Evolutionary conservation across 495 filamentous ascomycete genomes (phyloP).

Genomic region (Penicillium diatomitis): DNA sequence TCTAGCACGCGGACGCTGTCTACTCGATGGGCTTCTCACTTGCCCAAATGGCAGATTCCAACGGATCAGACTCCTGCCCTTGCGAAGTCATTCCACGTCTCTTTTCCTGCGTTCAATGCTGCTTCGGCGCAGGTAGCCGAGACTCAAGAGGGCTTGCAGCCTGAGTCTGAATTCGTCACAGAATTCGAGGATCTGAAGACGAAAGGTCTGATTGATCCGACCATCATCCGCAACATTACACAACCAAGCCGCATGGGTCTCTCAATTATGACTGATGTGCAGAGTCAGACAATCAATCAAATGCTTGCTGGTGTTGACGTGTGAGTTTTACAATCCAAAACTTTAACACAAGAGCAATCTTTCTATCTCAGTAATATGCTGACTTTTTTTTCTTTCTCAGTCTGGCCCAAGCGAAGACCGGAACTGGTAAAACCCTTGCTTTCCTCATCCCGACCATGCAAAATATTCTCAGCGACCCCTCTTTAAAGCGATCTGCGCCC

Average conservation of each 20-base stretch:
- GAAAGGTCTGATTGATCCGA: slow-evolving; percentile 51
- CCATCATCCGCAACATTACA: slow-evolving; percentile 61
- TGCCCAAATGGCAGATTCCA: slow-evolving; percentile 22
- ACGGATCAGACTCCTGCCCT: slow-evolving; percentile 12
- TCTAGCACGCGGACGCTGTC: slow-evolving; percentile 23
- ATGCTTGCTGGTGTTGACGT: slow-evolving; percentile 72
- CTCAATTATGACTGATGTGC: slow-evolving; percentile 88
- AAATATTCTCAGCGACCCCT: slow-evolving; percentile 55
- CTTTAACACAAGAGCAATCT: no score
- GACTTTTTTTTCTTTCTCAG: slow-evolving; percentile 29
- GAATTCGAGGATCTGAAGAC: slow-evolving; percentile 61
- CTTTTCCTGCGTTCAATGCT: slow-evolving; percentile 18
- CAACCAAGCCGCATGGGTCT: slow-evolving; percentile 54
- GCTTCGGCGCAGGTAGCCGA: slow-evolving; percentile 9
- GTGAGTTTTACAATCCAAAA: slow-evolving; percentile 36
- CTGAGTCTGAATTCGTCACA: slow-evolving; percentile 36
- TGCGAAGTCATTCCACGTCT: slow-evolving; percentile 23
- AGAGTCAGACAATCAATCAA: slow-evolving; percentile 68
- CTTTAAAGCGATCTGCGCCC: slow-evolving; percentile 25
- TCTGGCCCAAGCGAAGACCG: slow-evolving; percentile 80
- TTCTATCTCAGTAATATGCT: slow-evolving; percentile 10
- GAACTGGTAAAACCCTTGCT: slow-evolving; percentile 80
- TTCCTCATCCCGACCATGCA: slow-evolving; percentile 73
- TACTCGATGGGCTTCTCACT: slow-evolving; percentile 19
- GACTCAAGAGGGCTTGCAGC: slow-evolving; percentile 9